Percentiles rank a stretch among this genome's conserved stretches.
Conservation (phyloP, 139 green algal species). For the Auxenochlorella pyrenoidosa region DNA sequence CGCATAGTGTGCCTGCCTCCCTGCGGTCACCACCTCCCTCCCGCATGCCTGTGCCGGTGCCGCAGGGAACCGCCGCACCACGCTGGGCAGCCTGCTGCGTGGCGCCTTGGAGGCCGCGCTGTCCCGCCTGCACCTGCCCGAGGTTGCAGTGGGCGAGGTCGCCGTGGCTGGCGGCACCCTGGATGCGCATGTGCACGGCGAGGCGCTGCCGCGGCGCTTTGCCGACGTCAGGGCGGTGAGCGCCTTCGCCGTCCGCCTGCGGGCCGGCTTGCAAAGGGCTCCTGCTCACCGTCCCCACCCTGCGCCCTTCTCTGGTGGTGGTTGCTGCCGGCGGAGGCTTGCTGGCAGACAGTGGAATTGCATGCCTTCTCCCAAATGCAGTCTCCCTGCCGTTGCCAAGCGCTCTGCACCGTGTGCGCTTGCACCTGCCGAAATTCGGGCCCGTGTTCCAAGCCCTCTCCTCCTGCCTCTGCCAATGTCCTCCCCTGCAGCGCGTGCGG, state of each 20-base stretch:
- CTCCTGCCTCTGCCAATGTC: not conserved
- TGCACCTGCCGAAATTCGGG: too few relatives aligned
- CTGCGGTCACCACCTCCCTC: not conserved
- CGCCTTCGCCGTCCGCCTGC: not conserved
- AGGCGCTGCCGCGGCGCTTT: slow-evolving; percentile 47
- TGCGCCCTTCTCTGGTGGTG: not conserved
- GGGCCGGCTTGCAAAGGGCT: not conserved
- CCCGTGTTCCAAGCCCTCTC: not conserved
- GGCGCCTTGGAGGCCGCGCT: not conserved
- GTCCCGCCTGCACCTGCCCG: slow-evolving; percentile 6
- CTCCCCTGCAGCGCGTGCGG: slow-evolving; percentile 1
- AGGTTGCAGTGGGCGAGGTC: slow-evolving; percentile 43
- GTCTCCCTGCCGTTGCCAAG: too few relatives aligned
- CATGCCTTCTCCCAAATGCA: too few relatives aligned
- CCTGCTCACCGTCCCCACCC: not conserved
- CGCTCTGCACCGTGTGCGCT: too few relatives aligned
- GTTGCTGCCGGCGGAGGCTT: too few relatives aligned
- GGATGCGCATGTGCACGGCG: slow-evolving; percentile 44
- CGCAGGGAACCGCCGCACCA: slow-evolving; percentile 22
- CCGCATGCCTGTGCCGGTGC: not conserved
- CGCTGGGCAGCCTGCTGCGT: slow-evolving; percentile 16
- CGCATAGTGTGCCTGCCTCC: not conserved
- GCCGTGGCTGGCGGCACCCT: slow-evolving; percentile 29
- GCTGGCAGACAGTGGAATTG: too few relatives aligned
- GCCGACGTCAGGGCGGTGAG: slow-evolving; percentile 37